Conservation (phyloP, 192 early-diverging fungal species). For the Coemansia biformis region DNA sequence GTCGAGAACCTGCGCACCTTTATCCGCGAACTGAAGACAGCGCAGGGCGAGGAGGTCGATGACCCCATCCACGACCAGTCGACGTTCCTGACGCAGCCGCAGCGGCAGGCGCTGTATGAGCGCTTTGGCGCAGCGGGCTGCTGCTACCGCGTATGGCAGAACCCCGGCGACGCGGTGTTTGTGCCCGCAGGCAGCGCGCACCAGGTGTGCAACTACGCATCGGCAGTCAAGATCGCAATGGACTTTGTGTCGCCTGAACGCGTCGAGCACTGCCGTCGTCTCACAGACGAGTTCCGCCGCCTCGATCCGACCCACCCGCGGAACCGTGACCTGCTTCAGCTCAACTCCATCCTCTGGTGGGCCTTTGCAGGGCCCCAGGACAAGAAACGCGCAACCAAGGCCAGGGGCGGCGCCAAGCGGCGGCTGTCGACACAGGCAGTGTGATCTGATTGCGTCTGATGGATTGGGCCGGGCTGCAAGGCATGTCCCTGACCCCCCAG, state of each 20-base stretch:
- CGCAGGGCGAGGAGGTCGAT: constrained; percentile 3
- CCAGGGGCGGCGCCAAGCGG: too few species aligned
- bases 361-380: constrained; percentile 29
- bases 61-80: constrained; percentile 67
- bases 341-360: constrained; percentile 48
- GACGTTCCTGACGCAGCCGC: constrained; percentile 53
- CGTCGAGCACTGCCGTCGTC: constrained; percentile 36
- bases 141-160: constrained; percentile 59
- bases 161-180: constrained; percentile 69
- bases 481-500: too few species aligned
- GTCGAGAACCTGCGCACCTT: constrained; percentile 39
- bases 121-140: constrained; percentile 12
- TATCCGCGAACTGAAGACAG: constrained; percentile 5
- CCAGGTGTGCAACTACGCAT: constrained; percentile 65
- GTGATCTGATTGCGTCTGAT: too few species aligned
- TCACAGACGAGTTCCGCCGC: constrained; percentile 52
- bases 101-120: constrained; percentile 40
- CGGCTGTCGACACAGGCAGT: too few species aligned
- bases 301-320: constrained; percentile 36
- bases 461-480: too few species aligned
- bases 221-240: constrained; percentile 63
- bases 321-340: constrained; percentile 52
- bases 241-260: constrained; percentile 67
- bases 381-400: too few species aligned
- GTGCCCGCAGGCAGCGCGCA: constrained; percentile 73